These are phyloP conservation scores for Globisporangium cylindrosporum DNA, from an alignment of 352 stramenopile genomes.

Conservation along the genomic window DNA sequence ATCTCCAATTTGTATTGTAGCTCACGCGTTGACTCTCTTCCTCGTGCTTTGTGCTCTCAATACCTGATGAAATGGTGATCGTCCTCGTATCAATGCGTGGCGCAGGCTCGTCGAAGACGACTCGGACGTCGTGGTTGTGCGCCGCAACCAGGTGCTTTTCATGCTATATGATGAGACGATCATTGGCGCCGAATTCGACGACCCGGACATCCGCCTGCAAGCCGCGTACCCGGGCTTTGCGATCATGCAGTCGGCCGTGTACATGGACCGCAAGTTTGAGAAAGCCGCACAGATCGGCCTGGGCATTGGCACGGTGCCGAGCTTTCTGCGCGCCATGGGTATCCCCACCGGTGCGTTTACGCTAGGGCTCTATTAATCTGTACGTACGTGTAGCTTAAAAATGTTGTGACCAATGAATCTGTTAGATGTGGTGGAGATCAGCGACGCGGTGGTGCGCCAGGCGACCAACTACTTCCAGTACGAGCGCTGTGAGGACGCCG, in stretches of 20 bases:
- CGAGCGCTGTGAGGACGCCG: slow-evolving; percentile 46
- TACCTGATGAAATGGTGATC: not conserved
- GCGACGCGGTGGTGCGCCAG: slow-evolving; percentile 54
- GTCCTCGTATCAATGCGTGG: not conserved
- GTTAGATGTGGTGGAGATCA: slow-evolving; percentile 76
- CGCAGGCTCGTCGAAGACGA: slow-evolving; percentile 34
- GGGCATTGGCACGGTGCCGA: slow-evolving; percentile 68
- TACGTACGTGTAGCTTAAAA: no score
- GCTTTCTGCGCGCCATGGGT: slow-evolving; percentile 51
- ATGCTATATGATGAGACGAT: slow-evolving; percentile 76
- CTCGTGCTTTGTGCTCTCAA: not conserved
- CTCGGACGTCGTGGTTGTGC: slow-evolving; percentile 60
- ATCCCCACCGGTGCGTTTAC: slow-evolving; percentile 41
- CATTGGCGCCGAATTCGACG: slow-evolving; percentile 77
- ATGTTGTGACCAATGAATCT: not conserved
- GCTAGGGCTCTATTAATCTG: no score
- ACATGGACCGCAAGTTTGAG: slow-evolving; percentile 41
- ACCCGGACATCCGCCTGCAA: slow-evolving; percentile 51
- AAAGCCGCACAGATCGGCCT: slow-evolving; percentile 63
- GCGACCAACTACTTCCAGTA: slow-evolving; percentile 74
- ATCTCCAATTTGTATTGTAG: not conserved
- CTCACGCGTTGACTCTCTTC: not conserved
- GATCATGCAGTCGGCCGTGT: slow-evolving; percentile 75
- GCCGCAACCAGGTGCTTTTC: slow-evolving; percentile 47
- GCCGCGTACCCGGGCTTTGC: slow-evolving; percentile 75